Percentiles rank a stretch among this genome's conserved stretches.
Conservation (phyloP, 2,329 filamentous ascomycete genomes). For the Cercospora beticola region DNA sequence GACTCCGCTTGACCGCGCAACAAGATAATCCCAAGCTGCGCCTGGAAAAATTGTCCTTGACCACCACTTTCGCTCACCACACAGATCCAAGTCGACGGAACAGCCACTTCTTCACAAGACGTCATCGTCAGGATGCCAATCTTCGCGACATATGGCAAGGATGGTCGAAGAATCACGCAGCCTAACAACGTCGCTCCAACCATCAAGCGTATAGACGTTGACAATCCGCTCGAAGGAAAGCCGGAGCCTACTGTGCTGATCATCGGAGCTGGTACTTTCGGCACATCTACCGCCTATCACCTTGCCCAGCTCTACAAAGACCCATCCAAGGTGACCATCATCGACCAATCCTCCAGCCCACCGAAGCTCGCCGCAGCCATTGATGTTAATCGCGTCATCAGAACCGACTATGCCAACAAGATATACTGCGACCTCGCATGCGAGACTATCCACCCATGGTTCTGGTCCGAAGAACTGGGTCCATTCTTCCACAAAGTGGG, state of each 20-base stretch:
- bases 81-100: background rate
- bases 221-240: slow-evolving; percentile 19
- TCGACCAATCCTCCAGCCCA: slow-evolving; percentile 56
- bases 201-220: slow-evolving; percentile 19
- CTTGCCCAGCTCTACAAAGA: slow-evolving; percentile 48
- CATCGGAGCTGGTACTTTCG: slow-evolving; percentile 31
- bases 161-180: slow-evolving; percentile 10
- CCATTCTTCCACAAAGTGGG: slow-evolving; percentile 60
- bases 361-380: slow-evolving; percentile 46
- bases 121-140: slow-evolving; percentile 7
- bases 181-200: slow-evolving; percentile 16
- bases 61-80: background rate
- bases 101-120: background rate
- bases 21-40: background rate
- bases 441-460: slow-evolving; percentile 44
- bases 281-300: slow-evolving; percentile 30
- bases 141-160: slow-evolving; percentile 8
- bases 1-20: slow-evolving; percentile 15
- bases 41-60: background rate
- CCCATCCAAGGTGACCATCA: slow-evolving; percentile 53
- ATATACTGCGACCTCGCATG: slow-evolving; percentile 38
- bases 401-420: slow-evolving; percentile 34
- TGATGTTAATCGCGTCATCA: slow-evolving; percentile 37
- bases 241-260: slow-evolving; percentile 27
- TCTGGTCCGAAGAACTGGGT: slow-evolving; percentile 32